Evolutionary conservation across 805 yeast genomes (phyloP).

Genomic region (Naumovozyma dairenensis): DNA sequence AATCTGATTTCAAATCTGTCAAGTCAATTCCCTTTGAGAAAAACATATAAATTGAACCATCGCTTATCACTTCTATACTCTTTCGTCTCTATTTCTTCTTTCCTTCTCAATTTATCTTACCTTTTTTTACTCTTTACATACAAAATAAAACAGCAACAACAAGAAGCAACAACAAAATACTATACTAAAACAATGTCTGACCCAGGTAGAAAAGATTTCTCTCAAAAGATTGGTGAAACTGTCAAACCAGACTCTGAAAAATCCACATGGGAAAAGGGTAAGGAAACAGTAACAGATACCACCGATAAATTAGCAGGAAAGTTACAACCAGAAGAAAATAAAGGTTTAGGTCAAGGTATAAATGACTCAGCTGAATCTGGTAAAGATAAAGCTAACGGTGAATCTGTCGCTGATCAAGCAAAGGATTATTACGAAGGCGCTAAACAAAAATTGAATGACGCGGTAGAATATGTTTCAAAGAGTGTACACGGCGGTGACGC

Average conservation of each 20-base stretch:
- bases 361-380: slow-evolving; percentile 53
- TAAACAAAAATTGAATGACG: slow-evolving; percentile 39
- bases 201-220: slow-evolving; percentile 66
- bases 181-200: slow-evolving; percentile 31
- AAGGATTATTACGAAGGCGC: slow-evolving; percentile 49
- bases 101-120: no score
- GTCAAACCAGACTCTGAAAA: slow-evolving; percentile 66
- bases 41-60: slow-evolving; percentile 1
- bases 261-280: slow-evolving; percentile 51
- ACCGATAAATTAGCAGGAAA: slow-evolving; percentile 54
- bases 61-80: background rate
- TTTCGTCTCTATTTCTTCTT: background rate
- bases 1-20: no score
- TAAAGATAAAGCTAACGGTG: slow-evolving; percentile 39
- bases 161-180: slow-evolving; percentile 5
- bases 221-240: slow-evolving; percentile 58
- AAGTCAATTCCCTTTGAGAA: no score
- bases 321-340: slow-evolving; percentile 54
- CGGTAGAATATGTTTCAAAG: slow-evolving; percentile 38
- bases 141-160: background rate
- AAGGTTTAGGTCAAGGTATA: slow-evolving; percentile 60
- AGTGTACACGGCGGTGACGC: slow-evolving; percentile 45
- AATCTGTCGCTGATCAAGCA: slow-evolving; percentile 44
- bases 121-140: background rate
- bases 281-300: slow-evolving; percentile 59